Base-by-base conservation (phyloP, 176 grass and related monocot genomes). In the Aechmea fasciata region DNA sequence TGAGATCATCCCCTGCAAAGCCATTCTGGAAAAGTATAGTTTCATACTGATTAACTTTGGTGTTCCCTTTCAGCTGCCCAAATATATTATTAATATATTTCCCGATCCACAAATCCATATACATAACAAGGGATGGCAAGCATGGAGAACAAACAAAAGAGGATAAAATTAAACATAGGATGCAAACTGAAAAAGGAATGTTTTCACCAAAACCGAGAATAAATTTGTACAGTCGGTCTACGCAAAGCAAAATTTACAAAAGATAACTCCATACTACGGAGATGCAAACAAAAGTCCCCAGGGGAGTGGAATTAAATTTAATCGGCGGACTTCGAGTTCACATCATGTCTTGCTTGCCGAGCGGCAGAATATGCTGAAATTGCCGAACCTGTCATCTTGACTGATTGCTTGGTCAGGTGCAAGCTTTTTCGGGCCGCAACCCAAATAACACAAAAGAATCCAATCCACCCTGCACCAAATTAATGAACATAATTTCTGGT, bases 361-460 rank as follows among this genome's bases (percentile, higher is more conserved):
- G 89, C 76, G 10, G 84, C 26, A 2, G 82, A 85, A 50, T 93
- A 99, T 7, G 84, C 79, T 25, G 57, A 75, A 20, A 75, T 70
- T 57, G 73, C 28, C 1, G 63, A 77, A 17, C 57, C 74, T 24
- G 77, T 73, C 63, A 72, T 29, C 20, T 25, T 50, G 10, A 70
- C 74, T 3, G 91, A 86, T 77, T 72, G 62, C 17, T 79, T 79
- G 2, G 73, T 67, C 48, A 91, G 51, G 52, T 66, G 47, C 55
- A 91, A 2, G 64, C 78, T 89, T 80, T 86, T 87, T 63, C 71
- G 87, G 6, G 49, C 68, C 11, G 49, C 68, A 73, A 82, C 76
- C 81, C 83, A 92, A 64, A 80, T 17, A 23, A 89, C 47, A 76
- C 81, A 92, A 54, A 96, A 81, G 65, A 96, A 87, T 15, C 79